Percentiles rank a stretch among this genome's conserved stretches.
Evolutionary conservation across 129 eudicot genomes (phyloP).

Genomic region (Saposhnikovia divaricata): DNA sequence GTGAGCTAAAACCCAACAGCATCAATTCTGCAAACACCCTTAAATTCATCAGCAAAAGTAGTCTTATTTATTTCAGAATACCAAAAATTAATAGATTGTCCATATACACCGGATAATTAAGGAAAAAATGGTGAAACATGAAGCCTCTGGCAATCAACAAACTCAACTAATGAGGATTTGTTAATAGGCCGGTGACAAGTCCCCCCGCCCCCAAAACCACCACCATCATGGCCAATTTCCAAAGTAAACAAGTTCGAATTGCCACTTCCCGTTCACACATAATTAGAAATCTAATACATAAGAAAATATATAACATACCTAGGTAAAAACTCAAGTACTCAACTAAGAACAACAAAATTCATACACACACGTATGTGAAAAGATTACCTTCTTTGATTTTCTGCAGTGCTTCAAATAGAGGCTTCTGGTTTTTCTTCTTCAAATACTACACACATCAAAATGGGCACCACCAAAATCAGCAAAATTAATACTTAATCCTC

Average conservation of each 20-base stretch:
- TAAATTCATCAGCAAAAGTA: constrained; percentile 6
- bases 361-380: too few relatives aligned
- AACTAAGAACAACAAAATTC: too few relatives aligned
- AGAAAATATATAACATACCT: too few relatives aligned
- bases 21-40: constrained; percentile 65
- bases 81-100: neutral
- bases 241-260: neutral
- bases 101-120: neutral
- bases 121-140: neutral
- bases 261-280: neutral
- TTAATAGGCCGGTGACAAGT: neutral
- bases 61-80: neutral
- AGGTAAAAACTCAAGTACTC: too few relatives aligned
- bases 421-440: too few relatives aligned
- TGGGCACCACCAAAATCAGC: too few relatives aligned
- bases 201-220: neutral
- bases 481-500: too few relatives aligned
- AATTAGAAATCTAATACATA: neutral
- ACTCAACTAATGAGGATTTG: neutral
- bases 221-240: neutral
- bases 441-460: too few relatives aligned
- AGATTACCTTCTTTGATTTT: too few relatives aligned
- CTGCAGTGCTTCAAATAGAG: too few relatives aligned
- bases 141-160: neutral
- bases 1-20: constrained; percentile 83